These are phyloP conservation scores for Neonectria punicea DNA, from an alignment of 2,329 filamentous ascomycete species.

Conservation along the genomic window DNA sequence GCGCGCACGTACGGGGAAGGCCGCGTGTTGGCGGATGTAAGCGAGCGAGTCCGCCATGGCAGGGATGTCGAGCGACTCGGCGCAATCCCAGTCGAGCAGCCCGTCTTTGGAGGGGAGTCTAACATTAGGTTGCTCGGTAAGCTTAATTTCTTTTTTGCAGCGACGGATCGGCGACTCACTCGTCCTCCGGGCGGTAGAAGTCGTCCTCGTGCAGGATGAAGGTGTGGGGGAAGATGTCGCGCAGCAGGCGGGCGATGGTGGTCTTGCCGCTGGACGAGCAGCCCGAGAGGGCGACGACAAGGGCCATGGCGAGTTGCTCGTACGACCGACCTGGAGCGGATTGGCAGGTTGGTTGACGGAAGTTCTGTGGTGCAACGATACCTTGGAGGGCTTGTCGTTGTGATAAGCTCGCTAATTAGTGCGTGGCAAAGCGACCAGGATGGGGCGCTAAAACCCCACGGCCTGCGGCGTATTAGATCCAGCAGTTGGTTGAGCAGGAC, in stretches of 20 bases:
- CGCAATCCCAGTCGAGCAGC: slow-evolving; percentile 91
- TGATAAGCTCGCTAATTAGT: not conserved
- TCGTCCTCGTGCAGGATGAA: slow-evolving; percentile 96
- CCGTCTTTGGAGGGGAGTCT: slow-evolving; percentile 66
- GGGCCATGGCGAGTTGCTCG: slow-evolving; percentile 49
- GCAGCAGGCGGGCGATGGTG: slow-evolving; percentile 85
- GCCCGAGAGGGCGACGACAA: slow-evolving; percentile 86
- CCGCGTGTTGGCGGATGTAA: slow-evolving; percentile 76
- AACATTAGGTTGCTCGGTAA: not conserved
- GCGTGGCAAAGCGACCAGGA: not conserved
- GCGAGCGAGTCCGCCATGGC: slow-evolving; percentile 73
- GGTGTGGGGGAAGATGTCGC: slow-evolving; percentile 79
- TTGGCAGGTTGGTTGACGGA: not conserved
- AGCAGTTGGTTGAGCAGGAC: no score
- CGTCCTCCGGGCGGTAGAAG: slow-evolving; percentile 85
- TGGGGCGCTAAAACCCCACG: not conserved
- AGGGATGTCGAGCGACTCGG: slow-evolving; percentile 78
- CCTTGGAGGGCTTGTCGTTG: not conserved
- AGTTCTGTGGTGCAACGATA: not conserved
- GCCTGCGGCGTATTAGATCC: not conserved
- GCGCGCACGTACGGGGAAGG: slow-evolving; percentile 64
- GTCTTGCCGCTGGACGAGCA: slow-evolving; percentile 96
- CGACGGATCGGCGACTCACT: slow-evolving; percentile 57
- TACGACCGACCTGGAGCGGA: not conserved
- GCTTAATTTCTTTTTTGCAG: not conserved